Conservation (phyloP, 768 basidiomycete species). For the Russula emetica region DNA sequence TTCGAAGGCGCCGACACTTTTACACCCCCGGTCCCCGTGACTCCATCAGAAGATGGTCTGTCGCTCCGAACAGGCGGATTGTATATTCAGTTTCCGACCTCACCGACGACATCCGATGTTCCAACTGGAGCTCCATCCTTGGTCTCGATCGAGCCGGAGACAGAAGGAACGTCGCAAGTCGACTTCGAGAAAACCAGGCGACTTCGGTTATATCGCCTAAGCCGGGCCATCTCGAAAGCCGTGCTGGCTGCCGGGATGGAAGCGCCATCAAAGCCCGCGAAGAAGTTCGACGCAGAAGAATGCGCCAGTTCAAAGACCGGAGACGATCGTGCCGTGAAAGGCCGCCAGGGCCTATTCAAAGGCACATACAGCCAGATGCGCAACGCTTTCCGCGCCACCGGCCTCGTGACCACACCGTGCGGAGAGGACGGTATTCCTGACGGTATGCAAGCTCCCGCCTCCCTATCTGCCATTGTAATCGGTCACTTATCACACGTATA, state of each 20-base stretch:
- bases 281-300: conserved; percentile 21
- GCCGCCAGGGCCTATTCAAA: conserved; percentile 24
- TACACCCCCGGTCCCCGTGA: neutral
- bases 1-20: conserved; percentile 3
- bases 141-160: conserved; percentile 3
- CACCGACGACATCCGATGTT: conserved; percentile 11
- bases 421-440: conserved; percentile 26
- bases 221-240: conserved; percentile 28
- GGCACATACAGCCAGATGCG: conserved; percentile 30
- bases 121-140: conserved; percentile 5
- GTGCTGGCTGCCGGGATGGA: conserved; percentile 29
- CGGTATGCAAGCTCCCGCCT: conserved; percentile 21
- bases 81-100: conserved; percentile 25
- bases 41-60: conserved; percentile 18
- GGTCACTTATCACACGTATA: conserved; percentile 1
- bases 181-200: conserved; percentile 22
- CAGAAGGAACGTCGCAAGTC: conserved; percentile 1
- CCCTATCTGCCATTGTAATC: neutral
- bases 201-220: conserved; percentile 19
- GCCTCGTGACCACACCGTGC: conserved; percentile 28
- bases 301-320: neutral
- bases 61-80: conserved; percentile 27
- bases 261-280: conserved; percentile 15
- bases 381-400: conserved; percentile 26
- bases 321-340: conserved; percentile 3